Conservation (phyloP, 345 rosid species). For the Arabidopsis suecica region DNA sequence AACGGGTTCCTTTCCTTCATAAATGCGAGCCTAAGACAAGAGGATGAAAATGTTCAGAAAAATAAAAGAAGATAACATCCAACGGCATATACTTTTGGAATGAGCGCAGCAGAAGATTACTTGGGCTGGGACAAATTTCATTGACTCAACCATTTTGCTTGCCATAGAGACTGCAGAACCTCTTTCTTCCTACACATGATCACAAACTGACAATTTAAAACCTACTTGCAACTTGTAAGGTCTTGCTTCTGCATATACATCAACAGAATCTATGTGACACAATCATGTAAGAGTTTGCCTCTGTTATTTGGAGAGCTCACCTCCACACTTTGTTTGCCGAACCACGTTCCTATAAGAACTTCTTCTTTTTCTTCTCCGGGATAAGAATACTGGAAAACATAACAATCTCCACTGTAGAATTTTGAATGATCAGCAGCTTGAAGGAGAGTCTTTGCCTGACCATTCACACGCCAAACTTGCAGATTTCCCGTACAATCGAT, state of each 20-base stretch:
- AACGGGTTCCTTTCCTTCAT: constrained; percentile 92
- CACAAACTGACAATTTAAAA: constrained; percentile 21
- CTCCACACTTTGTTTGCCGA: constrained; percentile 91
- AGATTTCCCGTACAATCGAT: constrained; percentile 95
- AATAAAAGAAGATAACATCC: constrained; percentile 19
- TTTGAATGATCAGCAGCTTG: constrained; percentile 85
- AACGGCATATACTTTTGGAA: constrained; percentile 13
- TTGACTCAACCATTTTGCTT: constrained; percentile 84
- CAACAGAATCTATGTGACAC: background rate
- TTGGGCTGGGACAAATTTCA: constrained; percentile 84
- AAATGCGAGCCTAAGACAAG: constrained; percentile 72
- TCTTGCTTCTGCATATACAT: constrained; percentile 5
- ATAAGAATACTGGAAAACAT: constrained; percentile 89
- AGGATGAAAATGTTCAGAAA: constrained; percentile 36
- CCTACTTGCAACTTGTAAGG: background rate
- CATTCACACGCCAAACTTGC: constrained; percentile 96
- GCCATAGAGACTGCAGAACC: constrained; percentile 79
- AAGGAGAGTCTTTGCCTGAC: constrained; percentile 72
- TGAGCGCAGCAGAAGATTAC: constrained; percentile 51
- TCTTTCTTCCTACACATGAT: constrained; percentile 73
- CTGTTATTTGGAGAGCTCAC: constrained; percentile 49
- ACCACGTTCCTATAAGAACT: constrained; percentile 88
- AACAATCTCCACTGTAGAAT: constrained; percentile 92
- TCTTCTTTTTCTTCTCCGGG: constrained; percentile 97
- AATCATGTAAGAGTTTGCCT: background rate